These are phyloP conservation scores for Porodaedalea pini DNA, from an alignment of 1,284 basidiomycete species.

Conservation along the genomic window DNA sequence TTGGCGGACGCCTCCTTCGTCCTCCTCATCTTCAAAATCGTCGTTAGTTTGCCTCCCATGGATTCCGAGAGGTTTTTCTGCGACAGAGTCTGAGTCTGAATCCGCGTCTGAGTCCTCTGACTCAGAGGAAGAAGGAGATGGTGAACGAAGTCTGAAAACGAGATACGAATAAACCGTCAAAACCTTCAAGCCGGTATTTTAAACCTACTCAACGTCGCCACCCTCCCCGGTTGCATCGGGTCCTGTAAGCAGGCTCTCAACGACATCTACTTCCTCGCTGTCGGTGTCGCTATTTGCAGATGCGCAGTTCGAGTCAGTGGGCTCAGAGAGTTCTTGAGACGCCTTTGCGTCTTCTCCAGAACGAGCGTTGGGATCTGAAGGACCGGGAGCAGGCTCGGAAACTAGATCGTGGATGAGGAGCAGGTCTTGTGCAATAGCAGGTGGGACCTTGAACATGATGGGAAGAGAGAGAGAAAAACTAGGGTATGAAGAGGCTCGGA, in stretches of 20 bases:
- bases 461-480: neutral
- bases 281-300: slow-evolving; percentile 49
- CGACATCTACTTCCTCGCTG: slow-evolving; percentile 71
- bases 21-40: slow-evolving; percentile 31
- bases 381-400: slow-evolving; percentile 32
- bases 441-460: slow-evolving; percentile 52
- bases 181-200: slow-evolving; percentile 1
- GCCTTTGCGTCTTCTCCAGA: slow-evolving; percentile 5
- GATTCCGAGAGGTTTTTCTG: neutral
- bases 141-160: slow-evolving; percentile 4
- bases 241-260: slow-evolving; percentile 36
- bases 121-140: slow-evolving; percentile 13
- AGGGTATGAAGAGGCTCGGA: no score
- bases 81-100: slow-evolving; percentile 9
- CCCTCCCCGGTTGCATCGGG: no score
- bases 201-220: neutral
- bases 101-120: slow-evolving; percentile 19
- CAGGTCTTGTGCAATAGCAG: slow-evolving; percentile 64
- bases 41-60: slow-evolving; percentile 16
- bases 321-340: slow-evolving; percentile 12
- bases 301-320: slow-evolving; percentile 41
- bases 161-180: neutral
- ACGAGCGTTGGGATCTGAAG: slow-evolving; percentile 8
- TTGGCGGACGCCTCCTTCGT: slow-evolving; percentile 22
- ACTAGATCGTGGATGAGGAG: slow-evolving; percentile 67